phyloP scores from a whole-genome alignment of 495 filamentous ascomycete species.

The Penicillium coffeae region DNA sequence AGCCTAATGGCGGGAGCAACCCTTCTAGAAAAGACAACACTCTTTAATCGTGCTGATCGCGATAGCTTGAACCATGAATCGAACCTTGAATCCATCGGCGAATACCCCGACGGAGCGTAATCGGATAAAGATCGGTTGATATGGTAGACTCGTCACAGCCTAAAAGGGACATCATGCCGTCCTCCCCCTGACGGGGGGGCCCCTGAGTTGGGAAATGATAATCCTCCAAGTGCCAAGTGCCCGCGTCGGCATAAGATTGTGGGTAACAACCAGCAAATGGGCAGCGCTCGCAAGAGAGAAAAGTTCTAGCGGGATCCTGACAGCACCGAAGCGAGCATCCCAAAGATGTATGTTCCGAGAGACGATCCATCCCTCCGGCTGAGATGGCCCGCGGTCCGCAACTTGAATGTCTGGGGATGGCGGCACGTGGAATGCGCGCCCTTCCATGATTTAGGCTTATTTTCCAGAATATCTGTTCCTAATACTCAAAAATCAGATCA shows the following conservation, averaged over 20 bases:
- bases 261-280: not conserved
- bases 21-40: not conserved
- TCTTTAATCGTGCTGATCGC: not conserved
- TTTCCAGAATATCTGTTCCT: too few relatives aligned
- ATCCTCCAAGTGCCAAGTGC: slow-evolving; percentile 7
- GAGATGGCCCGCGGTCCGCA: slow-evolving; percentile 9
- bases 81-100: not conserved
- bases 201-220: slow-evolving; percentile 16
- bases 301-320: not conserved
- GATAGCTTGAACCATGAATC: not conserved
- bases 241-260: not conserved
- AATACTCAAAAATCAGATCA: too few relatives aligned
- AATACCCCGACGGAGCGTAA: not conserved
- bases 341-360: not conserved
- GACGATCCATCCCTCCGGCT: slow-evolving; percentile 17
- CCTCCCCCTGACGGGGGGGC: slow-evolving; percentile 11
- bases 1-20: not conserved
- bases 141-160: not conserved
- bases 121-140: slow-evolving; percentile 1
- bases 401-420: slow-evolving; percentile 1
- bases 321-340: slow-evolving; percentile 14
- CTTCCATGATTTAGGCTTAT: too few relatives aligned
- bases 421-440: slow-evolving; percentile 15
- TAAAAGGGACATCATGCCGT: not conserved
- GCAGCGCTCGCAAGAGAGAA: not conserved